Evolutionary conservation across 495 filamentous ascomycete genomes (phyloP).

Genomic region (Aspergillus cavernicola): DNA sequence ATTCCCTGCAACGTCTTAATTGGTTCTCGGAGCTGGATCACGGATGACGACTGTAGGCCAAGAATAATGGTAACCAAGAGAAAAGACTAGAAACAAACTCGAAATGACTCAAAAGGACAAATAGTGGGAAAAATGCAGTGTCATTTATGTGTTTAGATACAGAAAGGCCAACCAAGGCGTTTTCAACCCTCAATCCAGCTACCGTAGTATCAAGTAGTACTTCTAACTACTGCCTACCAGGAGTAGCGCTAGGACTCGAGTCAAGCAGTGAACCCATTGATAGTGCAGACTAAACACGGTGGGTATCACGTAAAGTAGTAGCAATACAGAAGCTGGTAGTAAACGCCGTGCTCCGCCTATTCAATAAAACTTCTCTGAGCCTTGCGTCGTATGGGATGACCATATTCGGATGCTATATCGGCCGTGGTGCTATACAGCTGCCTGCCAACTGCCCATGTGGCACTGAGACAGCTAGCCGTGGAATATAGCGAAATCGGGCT

Average conservation of each 20-base stretch:
- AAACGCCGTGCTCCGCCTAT: not conserved
- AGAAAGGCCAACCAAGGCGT: not conserved
- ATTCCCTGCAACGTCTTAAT: too few species aligned
- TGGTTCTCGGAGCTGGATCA: too few species aligned
- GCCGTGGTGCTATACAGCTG: too few species aligned
- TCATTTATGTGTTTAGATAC: not conserved
- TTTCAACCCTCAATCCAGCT: not conserved
- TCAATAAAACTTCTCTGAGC: not conserved
- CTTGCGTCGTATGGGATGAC: not conserved
- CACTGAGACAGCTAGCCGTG: not conserved
- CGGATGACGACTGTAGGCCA: too few species aligned
- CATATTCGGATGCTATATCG: not conserved
- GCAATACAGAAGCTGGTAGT: conserved; percentile 8
- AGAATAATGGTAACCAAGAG: too few species aligned
- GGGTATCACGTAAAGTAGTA: conserved; percentile 20
- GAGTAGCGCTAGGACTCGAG: too few species aligned
- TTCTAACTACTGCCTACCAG: not conserved
- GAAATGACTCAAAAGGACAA: too few species aligned
- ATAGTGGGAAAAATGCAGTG: too few species aligned
- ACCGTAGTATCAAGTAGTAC: not conserved
- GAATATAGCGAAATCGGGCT: not conserved
- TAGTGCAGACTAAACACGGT: conserved; percentile 12
- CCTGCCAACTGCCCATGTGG: too few species aligned
- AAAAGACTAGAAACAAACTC: too few species aligned
- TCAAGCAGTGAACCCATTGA: conserved; percentile 4